Evolutionary conservation across 345 rosid species (phyloP).

Genomic region (Syzygium oleosum): DNA sequence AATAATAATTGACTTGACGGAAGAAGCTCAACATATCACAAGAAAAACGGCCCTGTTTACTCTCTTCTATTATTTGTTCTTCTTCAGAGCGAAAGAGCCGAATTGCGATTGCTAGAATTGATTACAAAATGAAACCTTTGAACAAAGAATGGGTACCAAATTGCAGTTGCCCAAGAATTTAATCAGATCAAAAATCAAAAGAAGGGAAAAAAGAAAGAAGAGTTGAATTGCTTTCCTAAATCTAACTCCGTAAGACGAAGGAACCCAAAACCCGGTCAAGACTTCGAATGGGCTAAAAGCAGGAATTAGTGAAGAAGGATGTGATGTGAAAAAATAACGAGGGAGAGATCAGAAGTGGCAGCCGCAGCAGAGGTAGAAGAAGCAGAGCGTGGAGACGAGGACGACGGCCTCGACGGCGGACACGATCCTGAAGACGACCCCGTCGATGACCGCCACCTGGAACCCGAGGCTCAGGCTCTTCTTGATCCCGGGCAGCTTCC

Average conservation of each 20-base stretch:
- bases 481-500: conserved; percentile 17
- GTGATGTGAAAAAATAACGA: not conserved
- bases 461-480: conserved; percentile 19
- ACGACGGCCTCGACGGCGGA: conserved; percentile 54
- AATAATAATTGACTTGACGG: not conserved
- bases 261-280: not conserved
- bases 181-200: not conserved
- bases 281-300: not conserved
- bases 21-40: not conserved
- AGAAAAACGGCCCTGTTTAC: not conserved
- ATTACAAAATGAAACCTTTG: not conserved
- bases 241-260: not conserved
- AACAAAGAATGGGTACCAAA: not conserved
- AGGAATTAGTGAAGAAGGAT: not conserved
- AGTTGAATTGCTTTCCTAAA: not conserved
- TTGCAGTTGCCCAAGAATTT: not conserved
- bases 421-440: conserved; percentile 36
- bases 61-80: too few species aligned
- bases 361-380: conserved; percentile 72
- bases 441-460: conserved; percentile 30
- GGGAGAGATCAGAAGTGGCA: conserved; percentile 37
- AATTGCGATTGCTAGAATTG: not conserved
- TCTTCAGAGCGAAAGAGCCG: not conserved
- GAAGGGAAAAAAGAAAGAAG: not conserved
- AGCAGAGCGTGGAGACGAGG: conserved; percentile 58